These are phyloP conservation scores for Colletotrichum eleusines DNA, from an alignment of 2,329 filamentous ascomycete species.

Conservation along the genomic window DNA sequence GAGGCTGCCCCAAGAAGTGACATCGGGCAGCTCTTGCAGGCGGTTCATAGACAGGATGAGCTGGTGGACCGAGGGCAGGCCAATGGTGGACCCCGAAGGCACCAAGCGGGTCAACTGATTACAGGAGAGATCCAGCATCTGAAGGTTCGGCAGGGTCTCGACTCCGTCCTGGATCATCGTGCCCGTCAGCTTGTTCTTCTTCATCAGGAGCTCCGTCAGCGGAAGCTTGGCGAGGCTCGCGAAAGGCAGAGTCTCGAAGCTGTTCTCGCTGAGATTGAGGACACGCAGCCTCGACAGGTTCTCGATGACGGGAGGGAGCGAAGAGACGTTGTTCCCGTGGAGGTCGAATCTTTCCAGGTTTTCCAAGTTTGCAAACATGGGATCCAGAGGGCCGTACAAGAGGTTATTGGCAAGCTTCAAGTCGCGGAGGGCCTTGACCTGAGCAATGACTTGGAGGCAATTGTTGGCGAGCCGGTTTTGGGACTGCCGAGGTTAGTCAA, in stretches of 20 bases:
- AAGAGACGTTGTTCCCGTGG: conserved; percentile 81
- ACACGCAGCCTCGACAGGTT: conserved; percentile 77
- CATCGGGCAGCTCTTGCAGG: conserved; percentile 77
- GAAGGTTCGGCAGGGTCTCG: conserved; percentile 71
- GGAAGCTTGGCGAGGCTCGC: conserved; percentile 75
- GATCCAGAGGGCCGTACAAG: conserved; percentile 75
- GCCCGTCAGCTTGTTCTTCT: conserved; percentile 83
- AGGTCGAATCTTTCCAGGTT: conserved; percentile 86
- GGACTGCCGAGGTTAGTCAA: conserved; percentile 63
- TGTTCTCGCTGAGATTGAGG: conserved; percentile 85
- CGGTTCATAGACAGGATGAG: conserved; percentile 86
- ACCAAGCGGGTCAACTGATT: conserved; percentile 76
- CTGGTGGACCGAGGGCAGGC: conserved; percentile 78
- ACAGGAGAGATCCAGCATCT: conserved; percentile 80
- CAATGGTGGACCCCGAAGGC: conserved; percentile 59
- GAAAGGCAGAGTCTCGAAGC: conserved; percentile 78
- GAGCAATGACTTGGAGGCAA: conserved; percentile 77
- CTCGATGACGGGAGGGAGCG: conserved; percentile 75
- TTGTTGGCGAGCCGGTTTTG: conserved; percentile 83
- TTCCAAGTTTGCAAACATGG: conserved; percentile 71
- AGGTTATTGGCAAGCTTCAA: conserved; percentile 85
- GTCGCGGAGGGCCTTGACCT: conserved; percentile 80
- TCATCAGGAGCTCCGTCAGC: conserved; percentile 78
- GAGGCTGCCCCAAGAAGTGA: conserved; percentile 80
- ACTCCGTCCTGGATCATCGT: conserved; percentile 76